Evolutionary conservation across 305 asterid species (phyloP).

Genomic region (Fraxinus platypoda): DNA sequence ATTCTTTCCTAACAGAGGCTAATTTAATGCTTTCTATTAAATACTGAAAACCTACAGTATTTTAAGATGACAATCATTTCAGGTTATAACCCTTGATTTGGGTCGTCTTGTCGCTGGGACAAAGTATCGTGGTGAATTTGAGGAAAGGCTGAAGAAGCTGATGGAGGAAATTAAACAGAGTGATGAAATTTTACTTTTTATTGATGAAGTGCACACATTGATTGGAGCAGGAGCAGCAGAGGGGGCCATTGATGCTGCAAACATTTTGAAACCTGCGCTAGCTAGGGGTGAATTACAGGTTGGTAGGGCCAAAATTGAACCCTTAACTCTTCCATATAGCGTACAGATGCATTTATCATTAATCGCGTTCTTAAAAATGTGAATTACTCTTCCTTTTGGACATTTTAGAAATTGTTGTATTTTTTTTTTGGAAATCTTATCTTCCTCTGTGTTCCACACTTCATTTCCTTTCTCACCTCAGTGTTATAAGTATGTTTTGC

Average conservation of each 20-base stretch:
- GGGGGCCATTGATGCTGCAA: constrained; percentile 98
- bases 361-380: neutral
- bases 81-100: constrained; percentile 96
- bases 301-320: constrained; percentile 9
- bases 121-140: constrained; percentile 97
- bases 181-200: constrained; percentile 86
- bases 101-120: constrained; percentile 97
- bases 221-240: constrained; percentile 99
- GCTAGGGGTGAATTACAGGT: constrained; percentile 99
- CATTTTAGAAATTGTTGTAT: neutral
- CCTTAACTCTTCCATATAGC: neutral
- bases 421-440: neutral
- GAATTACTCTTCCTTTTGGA: neutral
- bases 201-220: constrained; percentile 96
- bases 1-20: neutral
- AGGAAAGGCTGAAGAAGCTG: constrained; percentile 88
- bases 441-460: neutral
- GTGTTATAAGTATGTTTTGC: neutral
- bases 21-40: neutral
- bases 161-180: constrained; percentile 96
- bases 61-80: constrained; percentile 12
- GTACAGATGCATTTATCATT: neutral
- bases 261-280: constrained; percentile 89
- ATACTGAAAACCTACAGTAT: neutral
- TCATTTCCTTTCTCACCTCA: neutral